Evolutionary conservation across 176 grass and related monocot species (phyloP).

Genomic region (Cenchrus fungigraminus): DNA sequence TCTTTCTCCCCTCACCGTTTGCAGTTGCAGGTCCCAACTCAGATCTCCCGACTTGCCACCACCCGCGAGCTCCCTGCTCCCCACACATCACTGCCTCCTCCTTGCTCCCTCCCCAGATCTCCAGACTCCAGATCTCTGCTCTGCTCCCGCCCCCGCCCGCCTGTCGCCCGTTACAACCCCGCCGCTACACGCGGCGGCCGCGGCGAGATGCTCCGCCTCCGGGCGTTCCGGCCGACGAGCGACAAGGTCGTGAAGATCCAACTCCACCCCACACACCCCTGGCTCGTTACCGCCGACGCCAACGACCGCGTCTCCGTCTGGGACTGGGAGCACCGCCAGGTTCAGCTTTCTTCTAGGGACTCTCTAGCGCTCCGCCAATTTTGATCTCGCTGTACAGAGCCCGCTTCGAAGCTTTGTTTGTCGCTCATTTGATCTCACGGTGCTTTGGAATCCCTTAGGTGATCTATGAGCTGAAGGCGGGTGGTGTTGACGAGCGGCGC

Average conservation of each 20-base stretch:
- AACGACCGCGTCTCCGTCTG: constrained; percentile 95
- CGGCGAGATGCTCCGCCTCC: constrained; percentile 89
- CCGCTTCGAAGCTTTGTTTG: constrained; percentile 17
- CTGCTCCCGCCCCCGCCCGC: constrained; percentile 1
- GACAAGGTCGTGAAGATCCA: constrained; percentile 99
- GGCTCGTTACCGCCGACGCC: constrained; percentile 94
- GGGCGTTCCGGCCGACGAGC: constrained; percentile 91
- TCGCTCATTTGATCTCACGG: constrained; percentile 16
- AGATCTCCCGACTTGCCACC: constrained; percentile 49
- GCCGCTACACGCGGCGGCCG: constrained; percentile 30
- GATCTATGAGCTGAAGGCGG: constrained; percentile 97
- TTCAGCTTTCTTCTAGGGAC: constrained; percentile 3
- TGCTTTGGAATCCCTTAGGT: constrained; percentile 52
- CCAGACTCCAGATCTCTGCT: constrained; percentile 52
- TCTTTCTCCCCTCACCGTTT: background rate
- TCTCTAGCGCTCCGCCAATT: background rate
- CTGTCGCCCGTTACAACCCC: background rate
- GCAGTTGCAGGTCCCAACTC: constrained; percentile 13
- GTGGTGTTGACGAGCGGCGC: constrained; percentile 89
- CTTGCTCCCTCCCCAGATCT: constrained; percentile 49
- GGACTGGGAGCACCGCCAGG: constrained; percentile 99
- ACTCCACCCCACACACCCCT: constrained; percentile 94
- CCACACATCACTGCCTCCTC: constrained; percentile 30
- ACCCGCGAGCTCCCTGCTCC: constrained; percentile 34
- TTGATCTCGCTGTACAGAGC: constrained; percentile 18